Evolutionary conservation across 371 early-diverging fungal species (phyloP).

Genomic region (Saksenaea vasiformis): DNA sequence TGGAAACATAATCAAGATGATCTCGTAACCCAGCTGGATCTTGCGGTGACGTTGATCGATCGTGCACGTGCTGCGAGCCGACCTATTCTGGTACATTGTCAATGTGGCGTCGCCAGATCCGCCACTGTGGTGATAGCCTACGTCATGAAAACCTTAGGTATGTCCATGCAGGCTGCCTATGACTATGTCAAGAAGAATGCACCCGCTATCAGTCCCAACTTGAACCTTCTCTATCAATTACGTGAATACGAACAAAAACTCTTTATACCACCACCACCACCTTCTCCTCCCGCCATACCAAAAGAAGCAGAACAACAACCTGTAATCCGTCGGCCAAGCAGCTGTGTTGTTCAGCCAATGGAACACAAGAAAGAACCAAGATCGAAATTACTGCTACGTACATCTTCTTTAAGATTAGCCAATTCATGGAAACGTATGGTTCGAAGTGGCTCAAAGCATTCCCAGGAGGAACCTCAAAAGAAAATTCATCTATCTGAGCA

Average conservation of each 20-base stretch:
- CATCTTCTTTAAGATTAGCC: not conserved
- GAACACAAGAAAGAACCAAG: constrained; percentile 2
- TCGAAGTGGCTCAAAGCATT: not conserved
- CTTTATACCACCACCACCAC: not conserved
- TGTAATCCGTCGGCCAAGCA: not conserved
- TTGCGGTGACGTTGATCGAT: constrained; percentile 66
- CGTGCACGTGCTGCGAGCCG: constrained; percentile 41
- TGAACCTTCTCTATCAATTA: constrained; percentile 68
- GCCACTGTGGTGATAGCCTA: constrained; percentile 78
- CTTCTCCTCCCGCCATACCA: not conserved
- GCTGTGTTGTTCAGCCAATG: not conserved
- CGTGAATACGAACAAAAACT: constrained; percentile 54
- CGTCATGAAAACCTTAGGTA: constrained; percentile 61
- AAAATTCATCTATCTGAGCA: not conserved
- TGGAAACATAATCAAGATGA: constrained; percentile 74
- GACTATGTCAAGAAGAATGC: constrained; percentile 62
- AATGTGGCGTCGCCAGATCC: constrained; percentile 78
- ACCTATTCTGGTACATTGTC: constrained; percentile 74
- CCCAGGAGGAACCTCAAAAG: not conserved
- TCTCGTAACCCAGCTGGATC: constrained; percentile 49
- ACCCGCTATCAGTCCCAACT: constrained; percentile 69
- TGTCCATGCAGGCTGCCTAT: constrained; percentile 60
- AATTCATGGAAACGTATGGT: not conserved
- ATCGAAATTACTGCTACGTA: not conserved
- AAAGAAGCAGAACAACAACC: not conserved